phyloP scores from a whole-genome alignment of 2,329 filamentous ascomycete genomes.

The Phaeomoniella chlamydospora region DNA sequence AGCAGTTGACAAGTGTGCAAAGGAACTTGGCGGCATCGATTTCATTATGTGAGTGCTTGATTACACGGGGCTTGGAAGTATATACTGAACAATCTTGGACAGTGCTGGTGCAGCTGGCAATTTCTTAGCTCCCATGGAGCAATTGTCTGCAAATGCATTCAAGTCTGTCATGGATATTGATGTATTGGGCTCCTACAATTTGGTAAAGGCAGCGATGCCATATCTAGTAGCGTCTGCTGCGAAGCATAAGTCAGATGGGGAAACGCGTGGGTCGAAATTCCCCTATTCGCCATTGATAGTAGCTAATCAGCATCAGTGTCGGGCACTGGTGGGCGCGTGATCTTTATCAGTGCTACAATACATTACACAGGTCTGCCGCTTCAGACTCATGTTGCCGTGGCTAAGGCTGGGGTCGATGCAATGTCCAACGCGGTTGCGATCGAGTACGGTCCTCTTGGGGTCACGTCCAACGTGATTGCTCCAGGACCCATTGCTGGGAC shows the following conservation, averaged over 20 bases:
- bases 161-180: constrained; percentile 95
- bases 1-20: constrained; percentile 65
- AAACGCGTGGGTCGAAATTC: constrained; percentile 28
- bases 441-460: constrained; percentile 76
- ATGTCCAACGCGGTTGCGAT: constrained; percentile 67
- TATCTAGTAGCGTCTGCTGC: constrained; percentile 63
- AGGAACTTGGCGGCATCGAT: constrained; percentile 77
- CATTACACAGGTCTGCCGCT: constrained; percentile 79
- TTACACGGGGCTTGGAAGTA: no score
- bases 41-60: constrained; percentile 62
- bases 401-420: constrained; percentile 82
- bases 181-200: constrained; percentile 85
- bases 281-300: no score
- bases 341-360: constrained; percentile 81
- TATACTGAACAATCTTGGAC: no score
- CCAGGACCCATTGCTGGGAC: constrained; percentile 78
- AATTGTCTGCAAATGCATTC: constrained; percentile 78
- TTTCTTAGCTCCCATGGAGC: constrained; percentile 74
- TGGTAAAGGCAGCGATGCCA: constrained; percentile 78
- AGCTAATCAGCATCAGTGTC: constrained; percentile 21
- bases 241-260: constrained; percentile 45
- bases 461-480: constrained; percentile 78
- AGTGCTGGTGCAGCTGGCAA: constrained; percentile 92
- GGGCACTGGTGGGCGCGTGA: constrained; percentile 64
- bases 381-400: constrained; percentile 79